phyloP scores from a whole-genome alignment of 768 basidiomycete genomes.

The Grammothele lineata region DNA sequence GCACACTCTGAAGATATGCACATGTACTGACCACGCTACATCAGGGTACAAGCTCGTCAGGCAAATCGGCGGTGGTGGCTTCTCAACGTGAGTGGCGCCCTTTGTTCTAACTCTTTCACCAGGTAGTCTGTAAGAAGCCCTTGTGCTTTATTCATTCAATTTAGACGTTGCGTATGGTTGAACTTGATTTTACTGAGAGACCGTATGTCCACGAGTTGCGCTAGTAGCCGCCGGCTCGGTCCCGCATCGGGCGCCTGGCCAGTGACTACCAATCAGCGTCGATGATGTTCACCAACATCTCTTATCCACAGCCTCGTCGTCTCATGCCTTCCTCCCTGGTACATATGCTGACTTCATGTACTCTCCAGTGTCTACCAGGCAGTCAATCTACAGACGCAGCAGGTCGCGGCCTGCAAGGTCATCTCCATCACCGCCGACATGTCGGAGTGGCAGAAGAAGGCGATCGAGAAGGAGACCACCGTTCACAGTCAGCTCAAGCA shows the following conservation, averaged over 20 bases:
- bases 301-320: too few relatives aligned
- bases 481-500: conserved; percentile 83
- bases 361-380: conserved; percentile 76
- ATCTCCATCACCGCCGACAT: conserved; percentile 60
- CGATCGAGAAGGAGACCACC: conserved; percentile 87
- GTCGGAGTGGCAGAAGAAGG: conserved; percentile 68
- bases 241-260: too few relatives aligned
- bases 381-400: conserved; percentile 58
- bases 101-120: not conserved
- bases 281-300: not conserved
- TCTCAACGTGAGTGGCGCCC: conserved; percentile 68
- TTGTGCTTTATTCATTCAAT: too few relatives aligned
- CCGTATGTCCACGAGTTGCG: too few relatives aligned
- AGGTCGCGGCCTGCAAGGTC: conserved; percentile 86
- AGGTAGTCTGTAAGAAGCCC: too few relatives aligned
- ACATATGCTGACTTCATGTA: not conserved
- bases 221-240: too few relatives aligned
- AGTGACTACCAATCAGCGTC: not conserved
- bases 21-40: not conserved
- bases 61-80: conserved; percentile 84
- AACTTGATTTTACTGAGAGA: too few relatives aligned
- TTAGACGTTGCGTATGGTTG: too few relatives aligned
- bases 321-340: not conserved
- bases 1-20: not conserved
- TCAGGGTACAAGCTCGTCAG: conserved; percentile 68